phyloP scores from a whole-genome alignment of 345 rosid genomes.

The Clausena lansium region DNA sequence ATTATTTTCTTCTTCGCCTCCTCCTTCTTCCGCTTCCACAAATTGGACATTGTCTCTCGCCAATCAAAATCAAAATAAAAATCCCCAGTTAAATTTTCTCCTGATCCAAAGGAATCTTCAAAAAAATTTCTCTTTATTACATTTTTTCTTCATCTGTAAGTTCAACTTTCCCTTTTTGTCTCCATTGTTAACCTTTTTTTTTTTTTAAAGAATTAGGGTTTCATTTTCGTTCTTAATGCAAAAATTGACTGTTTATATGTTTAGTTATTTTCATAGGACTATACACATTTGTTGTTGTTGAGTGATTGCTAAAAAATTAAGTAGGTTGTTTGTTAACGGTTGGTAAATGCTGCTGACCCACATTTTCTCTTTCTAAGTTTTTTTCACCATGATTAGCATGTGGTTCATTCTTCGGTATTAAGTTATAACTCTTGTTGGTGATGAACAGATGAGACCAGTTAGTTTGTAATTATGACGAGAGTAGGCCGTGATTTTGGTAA shows the following conservation, averaged over 20 bases:
- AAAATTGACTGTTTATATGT: background rate
- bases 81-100: background rate
- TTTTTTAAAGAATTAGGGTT: conserved; percentile 5
- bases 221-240: background rate
- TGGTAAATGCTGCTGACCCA: conserved; percentile 14
- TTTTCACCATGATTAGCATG: background rate
- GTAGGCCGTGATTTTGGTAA: conserved; percentile 62
- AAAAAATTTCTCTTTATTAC: background rate
- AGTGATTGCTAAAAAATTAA: background rate
- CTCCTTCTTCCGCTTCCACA: background rate
- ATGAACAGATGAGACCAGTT: conserved; percentile 20
- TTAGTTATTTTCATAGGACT: background rate
- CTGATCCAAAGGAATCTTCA: background rate
- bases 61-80: background rate
- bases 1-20: background rate
- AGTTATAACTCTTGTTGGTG: conserved; percentile 11
- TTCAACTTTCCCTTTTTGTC: background rate
- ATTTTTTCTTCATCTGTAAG: conserved; percentile 16
- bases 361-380: conserved; percentile 12
- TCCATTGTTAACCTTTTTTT: background rate
- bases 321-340: background rate
- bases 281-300: background rate
- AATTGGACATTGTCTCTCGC: background rate
- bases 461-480: conserved; percentile 57
- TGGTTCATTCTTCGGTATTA: conserved; percentile 11